A percentile compares a stretch with the other conserved stretches of the same genome.
These are phyloP conservation scores for Daldinia childiae DNA, from an alignment of 495 filamentous ascomycete genomes.

Conservation along the genomic window DNA sequence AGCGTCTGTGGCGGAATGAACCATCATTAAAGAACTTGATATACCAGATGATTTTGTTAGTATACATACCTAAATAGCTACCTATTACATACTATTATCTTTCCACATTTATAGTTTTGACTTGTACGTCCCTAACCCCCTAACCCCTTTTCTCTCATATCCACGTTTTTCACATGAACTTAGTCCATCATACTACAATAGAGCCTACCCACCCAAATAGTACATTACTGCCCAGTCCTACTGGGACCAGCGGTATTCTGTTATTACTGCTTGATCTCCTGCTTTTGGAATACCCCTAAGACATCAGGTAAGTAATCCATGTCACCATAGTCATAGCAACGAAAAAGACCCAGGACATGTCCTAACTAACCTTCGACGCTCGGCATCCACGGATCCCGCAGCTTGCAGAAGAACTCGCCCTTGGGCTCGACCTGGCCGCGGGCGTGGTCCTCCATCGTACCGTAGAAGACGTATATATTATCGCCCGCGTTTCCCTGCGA, in stretches of 20 bases:
- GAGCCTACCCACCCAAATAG: not conserved
- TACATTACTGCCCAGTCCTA: not conserved
- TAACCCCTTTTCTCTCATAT: not conserved
- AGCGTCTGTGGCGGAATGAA: not conserved
- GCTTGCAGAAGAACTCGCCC: constrained; percentile 74
- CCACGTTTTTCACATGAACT: not conserved
- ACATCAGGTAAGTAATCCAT: not conserved
- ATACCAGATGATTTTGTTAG: not conserved
- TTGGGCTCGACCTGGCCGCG: constrained; percentile 66
- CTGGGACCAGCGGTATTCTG: not conserved
- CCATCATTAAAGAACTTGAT: not conserved
- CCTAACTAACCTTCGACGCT: constrained; percentile 62
- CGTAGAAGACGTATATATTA: constrained; percentile 70
- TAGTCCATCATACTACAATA: not conserved
- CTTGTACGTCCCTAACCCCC: not conserved
- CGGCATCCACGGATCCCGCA: constrained; percentile 69
- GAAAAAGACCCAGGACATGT: not conserved
- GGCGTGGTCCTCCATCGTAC: constrained; percentile 66
- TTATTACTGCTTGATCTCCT: not conserved
- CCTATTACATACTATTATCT: not conserved
- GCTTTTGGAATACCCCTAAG: not conserved
- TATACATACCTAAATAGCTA: too few relatives aligned
- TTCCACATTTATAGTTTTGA: not conserved
- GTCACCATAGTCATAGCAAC: not conserved
- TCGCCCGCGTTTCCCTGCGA: constrained; percentile 62